Evolutionary conservation across 208 protist species (phyloP), one percentile per base, ranked within the genome.

Genomic region (Phytomonas francai): DNA sequence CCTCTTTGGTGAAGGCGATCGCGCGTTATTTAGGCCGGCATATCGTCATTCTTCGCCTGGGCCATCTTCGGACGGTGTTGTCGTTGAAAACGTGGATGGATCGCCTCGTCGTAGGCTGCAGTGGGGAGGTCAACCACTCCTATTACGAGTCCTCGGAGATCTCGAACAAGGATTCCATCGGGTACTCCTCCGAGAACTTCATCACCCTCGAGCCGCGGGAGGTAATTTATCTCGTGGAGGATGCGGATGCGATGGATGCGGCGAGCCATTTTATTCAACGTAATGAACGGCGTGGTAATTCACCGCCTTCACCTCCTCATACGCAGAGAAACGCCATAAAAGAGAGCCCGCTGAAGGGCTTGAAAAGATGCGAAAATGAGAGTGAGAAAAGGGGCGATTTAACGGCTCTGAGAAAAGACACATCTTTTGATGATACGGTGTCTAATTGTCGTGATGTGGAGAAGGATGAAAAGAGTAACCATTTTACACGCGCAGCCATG

Each of bases 1-100:
- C 95, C 16, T 90, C 84, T 32, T 74, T 94, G 49, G 83, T 96
- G 27, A 92, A 93, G 64, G 84, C 85, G 6, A 79, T 97, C 25
- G 94, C 94, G n/a, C 61, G 65, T 6, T 70, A 89, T 63, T 74
- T 93, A 45, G 59, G 67, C 32, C 87, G 93, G 11, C 68, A 93
- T 65, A 76, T 97, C 34, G 79, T 96, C 25, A 69, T 78, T 9
- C 64, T 97, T 4, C 81, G 84, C 12, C 84, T 97, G 65, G 65
- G 74, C 33, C 74, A 67, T 6, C 76, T 97, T 67, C 42, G 79
- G 51, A 97, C 89, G 19, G 86, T 89, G 54, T 68, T 74, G 39
- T 75, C 76, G 63, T 78, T 97, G 32, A 68, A 71, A 36, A 70
- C 76, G 30, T 73, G 87, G 59, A 75, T 93, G 77, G 75, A 80